Percentiles rank a stretch among this genome's conserved stretches.
These are phyloP conservation scores for Citeromyces hawaiiensis DNA, from an alignment of 1,139 yeast genomes.

Conservation along the genomic window DNA sequence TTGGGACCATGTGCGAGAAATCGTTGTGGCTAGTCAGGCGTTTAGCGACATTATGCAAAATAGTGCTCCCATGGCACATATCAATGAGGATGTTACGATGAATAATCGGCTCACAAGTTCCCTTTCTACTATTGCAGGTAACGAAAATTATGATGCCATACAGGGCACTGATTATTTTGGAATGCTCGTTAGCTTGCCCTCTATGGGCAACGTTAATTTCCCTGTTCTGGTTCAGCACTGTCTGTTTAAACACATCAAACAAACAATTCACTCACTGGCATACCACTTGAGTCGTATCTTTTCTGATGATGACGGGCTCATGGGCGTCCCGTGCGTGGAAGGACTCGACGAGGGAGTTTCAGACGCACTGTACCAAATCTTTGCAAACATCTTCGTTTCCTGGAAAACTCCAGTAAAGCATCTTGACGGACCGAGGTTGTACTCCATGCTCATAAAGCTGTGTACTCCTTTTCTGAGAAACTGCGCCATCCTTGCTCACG, in stretches of 20 bases:
- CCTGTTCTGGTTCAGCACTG: slow-evolving; percentile 20
- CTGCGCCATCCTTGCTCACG: slow-evolving; percentile 44
- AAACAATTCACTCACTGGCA: slow-evolving; percentile 11
- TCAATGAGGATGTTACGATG: neutral
- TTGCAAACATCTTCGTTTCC: neutral
- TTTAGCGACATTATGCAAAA: neutral
- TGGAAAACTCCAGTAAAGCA: neutral
- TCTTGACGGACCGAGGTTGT: slow-evolving; percentile 20
- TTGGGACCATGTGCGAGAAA: slow-evolving; percentile 17
- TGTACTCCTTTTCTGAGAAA: slow-evolving; percentile 59
- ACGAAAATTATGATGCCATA: neutral
- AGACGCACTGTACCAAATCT: neutral
- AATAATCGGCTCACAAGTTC: slow-evolving; percentile 1
- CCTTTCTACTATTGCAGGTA: neutral
- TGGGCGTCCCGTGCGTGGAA: slow-evolving; percentile 1
- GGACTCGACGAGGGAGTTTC: neutral
- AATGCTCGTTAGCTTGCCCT: slow-evolving; percentile 30
- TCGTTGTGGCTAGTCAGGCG: slow-evolving; percentile 2
- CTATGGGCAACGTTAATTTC: slow-evolving; percentile 18
- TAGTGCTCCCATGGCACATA: neutral
- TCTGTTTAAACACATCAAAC: slow-evolving; percentile 14
- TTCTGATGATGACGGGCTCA: neutral
- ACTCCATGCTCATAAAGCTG: slow-evolving; percentile 41
- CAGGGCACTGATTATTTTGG: slow-evolving; percentile 42
- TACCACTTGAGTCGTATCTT: neutral